Percentiles rank a stretch among this genome's conserved stretches.
Evolutionary conservation across 2,329 filamentous ascomycete genomes (phyloP).

Genomic region (Neonectria sp.): DNA sequence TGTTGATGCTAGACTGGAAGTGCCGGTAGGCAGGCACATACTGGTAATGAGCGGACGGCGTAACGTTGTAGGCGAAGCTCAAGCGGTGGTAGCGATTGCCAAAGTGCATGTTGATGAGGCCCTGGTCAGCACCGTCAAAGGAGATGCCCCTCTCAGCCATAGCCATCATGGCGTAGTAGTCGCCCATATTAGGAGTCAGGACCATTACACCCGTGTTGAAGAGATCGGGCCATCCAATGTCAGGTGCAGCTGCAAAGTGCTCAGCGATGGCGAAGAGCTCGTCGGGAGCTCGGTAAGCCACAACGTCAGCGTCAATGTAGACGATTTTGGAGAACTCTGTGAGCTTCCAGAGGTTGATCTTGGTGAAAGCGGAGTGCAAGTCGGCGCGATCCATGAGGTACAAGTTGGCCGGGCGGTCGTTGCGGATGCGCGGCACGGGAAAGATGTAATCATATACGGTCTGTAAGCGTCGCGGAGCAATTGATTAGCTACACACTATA

Average conservation of each 20-base stretch:
- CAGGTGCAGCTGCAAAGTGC: slow-evolving; percentile 82
- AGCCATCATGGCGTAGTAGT: slow-evolving; percentile 87
- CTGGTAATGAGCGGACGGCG: slow-evolving; percentile 96
- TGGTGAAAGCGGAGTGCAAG: slow-evolving; percentile 93
- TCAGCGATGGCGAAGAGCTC: slow-evolving; percentile 84
- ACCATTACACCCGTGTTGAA: slow-evolving; percentile 99
- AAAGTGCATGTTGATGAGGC: slow-evolving; percentile 95
- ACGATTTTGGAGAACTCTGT: slow-evolving; percentile 93
- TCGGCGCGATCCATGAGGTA: slow-evolving; percentile 93
- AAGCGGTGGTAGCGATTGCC: slow-evolving; percentile 86
- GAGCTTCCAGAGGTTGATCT: slow-evolving; percentile 94
- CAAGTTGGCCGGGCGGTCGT: slow-evolving; percentile 84
- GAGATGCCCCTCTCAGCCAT: slow-evolving; percentile 90
- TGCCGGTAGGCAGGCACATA: slow-evolving; percentile 96
- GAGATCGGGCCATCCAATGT: slow-evolving; percentile 97
- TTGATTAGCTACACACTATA: slow-evolving; percentile 22
- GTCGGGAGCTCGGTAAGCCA: slow-evolving; percentile 91
- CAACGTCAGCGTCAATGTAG: slow-evolving; percentile 94
- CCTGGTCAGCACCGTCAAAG: slow-evolving; percentile 98
- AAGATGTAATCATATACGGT: slow-evolving; percentile 90
- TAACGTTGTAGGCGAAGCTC: slow-evolving; percentile 97
- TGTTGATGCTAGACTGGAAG: slow-evolving; percentile 89
- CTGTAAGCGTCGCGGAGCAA: slow-evolving; percentile 58
- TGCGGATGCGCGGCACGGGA: slow-evolving; percentile 85
- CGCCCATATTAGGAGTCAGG: slow-evolving; percentile 85